A percentile compares a stretch with the other conserved stretches of the same genome.
phyloP scores from a whole-genome alignment of 2,329 filamentous ascomycete genomes.

The Ascocoryne sarcoides region DNA sequence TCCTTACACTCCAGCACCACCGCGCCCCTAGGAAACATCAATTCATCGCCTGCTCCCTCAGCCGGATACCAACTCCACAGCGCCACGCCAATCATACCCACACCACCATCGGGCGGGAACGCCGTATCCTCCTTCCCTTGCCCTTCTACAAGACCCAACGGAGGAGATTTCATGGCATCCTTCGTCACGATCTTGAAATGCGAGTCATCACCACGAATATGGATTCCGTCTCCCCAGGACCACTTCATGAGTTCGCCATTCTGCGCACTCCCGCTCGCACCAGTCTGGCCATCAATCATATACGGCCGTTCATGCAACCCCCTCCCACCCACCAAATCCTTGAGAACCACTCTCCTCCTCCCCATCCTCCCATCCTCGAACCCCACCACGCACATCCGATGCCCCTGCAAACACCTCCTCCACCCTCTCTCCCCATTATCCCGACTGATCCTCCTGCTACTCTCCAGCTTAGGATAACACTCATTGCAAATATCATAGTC shows the following conservation, averaged over 20 bases:
- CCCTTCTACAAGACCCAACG: constrained; percentile 19
- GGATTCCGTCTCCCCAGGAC: constrained; percentile 38
- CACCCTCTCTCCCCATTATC: constrained; percentile 76
- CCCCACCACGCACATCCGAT: constrained; percentile 75
- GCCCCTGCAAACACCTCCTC: constrained; percentile 71
- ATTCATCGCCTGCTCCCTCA: constrained; percentile 55
- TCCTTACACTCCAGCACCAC: constrained; percentile 78
- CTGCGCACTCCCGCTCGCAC: constrained; percentile 16
- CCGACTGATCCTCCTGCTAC: constrained; percentile 53
- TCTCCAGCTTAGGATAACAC: constrained; percentile 65
- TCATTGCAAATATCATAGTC: constrained; percentile 78
- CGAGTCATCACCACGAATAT: constrained; percentile 26
- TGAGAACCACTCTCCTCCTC: constrained; percentile 57
- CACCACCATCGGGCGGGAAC: constrained; percentile 70
- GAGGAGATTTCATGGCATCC: constrained; percentile 39
- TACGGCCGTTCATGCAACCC: constrained; percentile 52
- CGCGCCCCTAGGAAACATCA: constrained; percentile 75
- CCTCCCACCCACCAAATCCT: constrained; percentile 70
- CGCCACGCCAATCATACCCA: constrained; percentile 55
- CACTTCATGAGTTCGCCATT: constrained; percentile 35
- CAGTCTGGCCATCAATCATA: constrained; percentile 23
- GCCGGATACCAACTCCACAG: constrained; percentile 73
- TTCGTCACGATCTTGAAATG: constrained; percentile 40
- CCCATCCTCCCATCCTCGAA: constrained; percentile 63
- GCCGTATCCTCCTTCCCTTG: no score